Percentiles rank a stretch among this genome's conserved stretches.
phyloP scores from a whole-genome alignment of 306 rosid genomes.

The Oemleria cerasiformis region DNA sequence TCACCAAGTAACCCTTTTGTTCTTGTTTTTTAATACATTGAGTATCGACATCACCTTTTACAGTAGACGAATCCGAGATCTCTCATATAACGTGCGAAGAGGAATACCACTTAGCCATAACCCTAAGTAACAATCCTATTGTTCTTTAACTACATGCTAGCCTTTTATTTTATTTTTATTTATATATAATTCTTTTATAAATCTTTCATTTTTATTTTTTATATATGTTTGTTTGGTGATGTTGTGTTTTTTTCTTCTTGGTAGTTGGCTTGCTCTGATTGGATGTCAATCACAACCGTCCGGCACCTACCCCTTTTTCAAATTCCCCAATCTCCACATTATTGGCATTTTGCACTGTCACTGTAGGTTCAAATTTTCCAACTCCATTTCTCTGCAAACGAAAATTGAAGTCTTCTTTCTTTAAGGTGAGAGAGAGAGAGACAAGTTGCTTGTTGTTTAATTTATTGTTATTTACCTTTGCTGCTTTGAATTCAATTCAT shows the following conservation, averaged over 20 bases:
- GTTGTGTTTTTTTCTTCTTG: neutral
- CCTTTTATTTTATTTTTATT: too few species aligned
- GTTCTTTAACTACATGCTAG: too few species aligned
- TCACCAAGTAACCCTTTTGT: neutral
- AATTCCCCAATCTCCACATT: neutral
- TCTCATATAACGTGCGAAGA: too few species aligned
- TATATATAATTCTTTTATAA: too few species aligned
- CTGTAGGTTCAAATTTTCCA: neutral
- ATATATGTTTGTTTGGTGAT: too few species aligned
- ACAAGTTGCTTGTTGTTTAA: neutral
- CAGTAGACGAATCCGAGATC: too few species aligned
- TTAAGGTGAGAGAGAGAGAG: slow-evolving; percentile 19
- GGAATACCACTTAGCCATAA: too few species aligned
- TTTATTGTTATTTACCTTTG: neutral
- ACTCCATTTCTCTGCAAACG: neutral
- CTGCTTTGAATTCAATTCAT: neutral
- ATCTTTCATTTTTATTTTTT: too few species aligned
- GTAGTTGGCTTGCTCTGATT: neutral
- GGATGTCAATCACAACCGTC: slow-evolving; percentile 11
- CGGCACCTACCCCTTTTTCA: neutral
- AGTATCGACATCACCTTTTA: too few species aligned
- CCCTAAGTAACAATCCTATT: too few species aligned
- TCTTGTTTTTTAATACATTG: too few species aligned
- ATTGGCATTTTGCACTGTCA: slow-evolving; percentile 5
- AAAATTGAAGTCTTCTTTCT: neutral